A percentile compares a stretch with the other conserved stretches of the same genome.
Evolutionary conservation across 78 protist genomes (phyloP).

Genomic region (Andalucia godoyi): DNA sequence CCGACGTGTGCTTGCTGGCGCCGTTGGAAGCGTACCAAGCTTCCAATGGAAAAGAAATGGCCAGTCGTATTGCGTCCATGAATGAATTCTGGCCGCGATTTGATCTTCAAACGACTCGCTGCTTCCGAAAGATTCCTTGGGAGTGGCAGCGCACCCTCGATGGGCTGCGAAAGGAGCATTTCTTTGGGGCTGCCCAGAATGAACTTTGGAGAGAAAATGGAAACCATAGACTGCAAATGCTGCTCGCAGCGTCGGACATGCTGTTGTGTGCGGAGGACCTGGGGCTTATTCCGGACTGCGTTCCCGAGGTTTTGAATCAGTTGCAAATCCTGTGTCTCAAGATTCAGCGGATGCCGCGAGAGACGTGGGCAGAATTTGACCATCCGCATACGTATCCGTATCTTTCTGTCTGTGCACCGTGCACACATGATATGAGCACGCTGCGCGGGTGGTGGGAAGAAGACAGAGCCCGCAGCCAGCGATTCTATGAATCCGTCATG

Average conservation of each 20-base stretch:
- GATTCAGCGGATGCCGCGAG: slow-evolving; percentile 50
- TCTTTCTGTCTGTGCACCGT: slow-evolving; percentile 51
- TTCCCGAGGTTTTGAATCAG: slow-evolving; percentile 27
- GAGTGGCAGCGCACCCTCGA: slow-evolving; percentile 23
- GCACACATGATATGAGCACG: slow-evolving; percentile 59
- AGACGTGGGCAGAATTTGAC: slow-evolving; percentile 21
- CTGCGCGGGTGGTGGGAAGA: slow-evolving; percentile 61
- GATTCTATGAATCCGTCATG: slow-evolving; percentile 26
- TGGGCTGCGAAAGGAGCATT: slow-evolving; percentile 28
- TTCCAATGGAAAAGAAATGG: too few relatives aligned
- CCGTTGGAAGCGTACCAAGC: too few relatives aligned
- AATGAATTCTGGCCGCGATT: slow-evolving; percentile 34
- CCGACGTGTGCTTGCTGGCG: too few relatives aligned
- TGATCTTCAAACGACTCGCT: slow-evolving; percentile 30
- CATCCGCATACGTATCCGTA: slow-evolving; percentile 25
- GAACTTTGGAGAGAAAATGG: slow-evolving; percentile 46
- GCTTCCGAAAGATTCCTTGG: slow-evolving; percentile 32
- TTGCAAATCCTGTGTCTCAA: slow-evolving; percentile 32
- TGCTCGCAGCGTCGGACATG: slow-evolving; percentile 28
- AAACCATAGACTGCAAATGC: slow-evolving; percentile 33
- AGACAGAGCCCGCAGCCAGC: slow-evolving; percentile 31
- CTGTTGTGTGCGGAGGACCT: slow-evolving; percentile 74
- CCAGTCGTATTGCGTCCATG: too few relatives aligned
- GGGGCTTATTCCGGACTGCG: slow-evolving; percentile 57
- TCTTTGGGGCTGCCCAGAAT: slow-evolving; percentile 46